Evolutionary conservation across 768 basidiomycete genomes (phyloP).

Genomic region (Cubamyces sp.): DNA sequence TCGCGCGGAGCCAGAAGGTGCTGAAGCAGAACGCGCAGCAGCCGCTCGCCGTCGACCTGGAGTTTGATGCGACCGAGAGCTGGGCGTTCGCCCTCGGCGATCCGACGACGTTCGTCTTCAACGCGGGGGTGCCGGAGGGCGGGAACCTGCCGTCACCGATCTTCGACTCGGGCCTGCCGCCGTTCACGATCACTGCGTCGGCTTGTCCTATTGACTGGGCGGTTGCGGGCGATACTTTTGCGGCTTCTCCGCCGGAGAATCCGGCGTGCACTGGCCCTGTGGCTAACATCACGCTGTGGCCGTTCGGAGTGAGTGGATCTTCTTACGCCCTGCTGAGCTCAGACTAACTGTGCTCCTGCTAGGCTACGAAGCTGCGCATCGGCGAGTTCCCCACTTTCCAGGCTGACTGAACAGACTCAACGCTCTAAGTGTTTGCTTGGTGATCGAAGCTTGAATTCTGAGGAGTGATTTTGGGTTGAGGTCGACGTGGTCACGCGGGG

Average conservation of each 20-base stretch:
- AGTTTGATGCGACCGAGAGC: constrained; percentile 50
- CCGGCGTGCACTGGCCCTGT: constrained; percentile 48
- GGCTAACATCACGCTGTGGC: constrained; percentile 48
- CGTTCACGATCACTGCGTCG: constrained; percentile 49
- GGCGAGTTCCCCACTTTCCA: constrained; percentile 39
- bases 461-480: too few relatives aligned
- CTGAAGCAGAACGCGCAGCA: constrained; percentile 47
- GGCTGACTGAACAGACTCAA: not conserved
- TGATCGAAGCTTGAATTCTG: too few relatives aligned
- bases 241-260: constrained; percentile 48
- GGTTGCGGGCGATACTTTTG: constrained; percentile 52
- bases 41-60: constrained; percentile 50
- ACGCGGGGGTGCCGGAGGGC: constrained; percentile 29
- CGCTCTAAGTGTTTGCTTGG: too few relatives aligned
- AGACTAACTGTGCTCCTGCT: not conserved
- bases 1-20: constrained; percentile 40
- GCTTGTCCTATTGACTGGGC: constrained; percentile 57
- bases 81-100: constrained; percentile 61
- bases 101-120: constrained; percentile 40
- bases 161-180: constrained; percentile 53
- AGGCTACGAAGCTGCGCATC: constrained; percentile 39
- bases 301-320: constrained; percentile 48
- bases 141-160: constrained; percentile 35
- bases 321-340: not conserved
- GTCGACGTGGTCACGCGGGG: too few relatives aligned